Evolutionary conservation across 257 asterid species (phyloP), one percentile per base, ranked within the genome.

Genomic region (Apocynum venetum): DNA sequence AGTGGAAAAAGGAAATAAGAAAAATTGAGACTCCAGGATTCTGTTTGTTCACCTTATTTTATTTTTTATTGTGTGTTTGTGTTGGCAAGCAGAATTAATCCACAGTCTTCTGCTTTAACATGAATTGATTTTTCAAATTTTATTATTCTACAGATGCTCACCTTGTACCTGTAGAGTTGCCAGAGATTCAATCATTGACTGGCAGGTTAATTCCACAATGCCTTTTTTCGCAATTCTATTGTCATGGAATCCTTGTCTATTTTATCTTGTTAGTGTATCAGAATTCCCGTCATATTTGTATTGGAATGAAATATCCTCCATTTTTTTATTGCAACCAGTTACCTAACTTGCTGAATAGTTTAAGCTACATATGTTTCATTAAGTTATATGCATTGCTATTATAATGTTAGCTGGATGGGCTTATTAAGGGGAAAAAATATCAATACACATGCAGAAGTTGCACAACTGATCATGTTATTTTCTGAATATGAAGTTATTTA

Each of bases 141-240:
- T n/a, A 70, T 71, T 48, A 19, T 57, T 73, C 12, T 73, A 51
- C 96, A 92, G 96, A 93, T 95, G 97, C 98, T 76, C 98, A 95
- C 83, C 98, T 92, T 76, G 89, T 95, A 76, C 97, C 98, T 1
- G 93, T 92, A 49, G 98, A 95, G 83, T 82, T 95, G 87, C 91
- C 96, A 72, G 96, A 90, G 89, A 87, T 94, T 75, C 90, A 92
- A 77, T 84, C 94, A 73, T 83, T 92, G 86, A 88, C 98, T 63
- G 93, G 89, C 86, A 92, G 98, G 97, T 93, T 82, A 43, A 73
- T 57, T 36, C 17, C 11, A 44, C 38, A 46, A 43, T 79, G 46
- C 47, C 56, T 8, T 60, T 72, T 13, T 72, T 64, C 20, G 20
- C 44, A 47, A 44, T 60, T 40, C 49, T 53, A 11, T 79, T 35